phyloP scores from a whole-genome alignment of 306 rosid genomes.

The Sphenostylis stenocarpa region DNA sequence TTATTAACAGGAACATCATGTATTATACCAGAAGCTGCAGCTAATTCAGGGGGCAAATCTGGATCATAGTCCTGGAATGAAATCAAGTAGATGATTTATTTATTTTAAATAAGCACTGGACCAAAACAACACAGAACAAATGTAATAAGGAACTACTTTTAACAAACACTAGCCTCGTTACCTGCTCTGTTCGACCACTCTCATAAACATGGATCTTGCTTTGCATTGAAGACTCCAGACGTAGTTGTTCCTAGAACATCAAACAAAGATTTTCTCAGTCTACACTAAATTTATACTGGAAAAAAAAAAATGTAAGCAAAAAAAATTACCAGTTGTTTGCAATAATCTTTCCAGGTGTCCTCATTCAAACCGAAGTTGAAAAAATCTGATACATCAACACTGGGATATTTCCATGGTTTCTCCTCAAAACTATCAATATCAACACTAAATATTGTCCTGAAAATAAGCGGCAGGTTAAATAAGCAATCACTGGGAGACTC shows the following conservation, averaged over 20 bases:
- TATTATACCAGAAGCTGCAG: slow-evolving; percentile 86
- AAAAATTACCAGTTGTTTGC: slow-evolving; percentile 88
- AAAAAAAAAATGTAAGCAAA: not conserved
- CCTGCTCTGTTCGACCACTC: slow-evolving; percentile 97
- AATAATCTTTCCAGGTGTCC: slow-evolving; percentile 93
- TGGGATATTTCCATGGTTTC: slow-evolving; percentile 90
- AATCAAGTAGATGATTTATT: slow-evolving; percentile 29
- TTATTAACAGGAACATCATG: slow-evolving; percentile 63
- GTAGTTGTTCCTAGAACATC: slow-evolving; percentile 83
- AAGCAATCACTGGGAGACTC: not conserved
- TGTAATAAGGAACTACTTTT: slow-evolving; percentile 4
- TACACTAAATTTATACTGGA: slow-evolving; percentile 8
- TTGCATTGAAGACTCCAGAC: slow-evolving; percentile 98
- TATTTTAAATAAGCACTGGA: slow-evolving; percentile 17
- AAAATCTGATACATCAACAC: slow-evolving; percentile 73
- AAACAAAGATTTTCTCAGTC: slow-evolving; percentile 24
- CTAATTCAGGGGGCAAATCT: slow-evolving; percentile 98
- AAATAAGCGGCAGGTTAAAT: slow-evolving; percentile 35
- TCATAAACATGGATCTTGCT: slow-evolving; percentile 96
- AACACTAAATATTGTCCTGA: slow-evolving; percentile 93
- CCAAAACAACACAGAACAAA: not conserved
- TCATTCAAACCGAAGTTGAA: slow-evolving; percentile 95
- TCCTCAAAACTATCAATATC: slow-evolving; percentile 90
- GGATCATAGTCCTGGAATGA: slow-evolving; percentile 87
- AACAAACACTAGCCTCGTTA: slow-evolving; percentile 34